Percentiles rank a stretch among this genome's conserved stretches.
These are phyloP conservation scores for Psilocybe tampanensis DNA, from an alignment of 768 basidiomycete genomes.

Conservation along the genomic window DNA sequence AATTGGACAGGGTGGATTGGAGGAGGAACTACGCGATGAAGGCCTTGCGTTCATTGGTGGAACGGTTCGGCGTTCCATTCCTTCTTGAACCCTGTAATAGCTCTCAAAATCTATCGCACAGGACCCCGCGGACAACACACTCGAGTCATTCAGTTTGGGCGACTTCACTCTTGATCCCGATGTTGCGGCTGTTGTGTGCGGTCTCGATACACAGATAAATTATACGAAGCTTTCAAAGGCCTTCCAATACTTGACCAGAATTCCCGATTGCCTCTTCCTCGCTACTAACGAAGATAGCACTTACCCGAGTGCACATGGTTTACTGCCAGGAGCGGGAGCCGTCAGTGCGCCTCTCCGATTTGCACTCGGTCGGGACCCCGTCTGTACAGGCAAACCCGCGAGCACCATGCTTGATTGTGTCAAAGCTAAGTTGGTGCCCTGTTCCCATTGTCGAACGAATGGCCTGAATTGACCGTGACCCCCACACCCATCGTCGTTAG, in stretches of 20 bases:
- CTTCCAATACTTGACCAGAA: conserved; percentile 84
- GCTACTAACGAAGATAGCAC: conserved; percentile 94
- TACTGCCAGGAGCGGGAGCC: conserved; percentile 86
- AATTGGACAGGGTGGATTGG: conserved; percentile 88
- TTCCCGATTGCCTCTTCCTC: conserved; percentile 81
- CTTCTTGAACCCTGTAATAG: neutral
- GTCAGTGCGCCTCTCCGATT: conserved; percentile 82
- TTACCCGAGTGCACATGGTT: conserved; percentile 70
- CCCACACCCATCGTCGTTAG: conserved; percentile 39
- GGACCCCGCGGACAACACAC: conserved; percentile 85
- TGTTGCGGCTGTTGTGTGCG: conserved; percentile 94
- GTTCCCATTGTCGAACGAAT: neutral
- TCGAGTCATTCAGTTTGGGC: conserved; percentile 66
- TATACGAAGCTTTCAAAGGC: conserved; percentile 96
- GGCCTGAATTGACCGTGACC: conserved; percentile 16
- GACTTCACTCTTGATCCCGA: conserved; percentile 74
- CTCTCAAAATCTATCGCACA: conserved; percentile 28
- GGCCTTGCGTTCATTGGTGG: conserved; percentile 83
- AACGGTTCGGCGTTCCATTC: conserved; percentile 50
- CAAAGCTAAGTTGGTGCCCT: conserved; percentile 52
- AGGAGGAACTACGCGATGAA: conserved; percentile 91
- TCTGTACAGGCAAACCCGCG: conserved; percentile 90
- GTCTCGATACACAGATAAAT: conserved; percentile 83
- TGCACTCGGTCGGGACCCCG: conserved; percentile 69
- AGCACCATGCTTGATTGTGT: conserved; percentile 93